phyloP scores from a whole-genome alignment of 805 yeast species.

The Novakomyces olei region DNA sequence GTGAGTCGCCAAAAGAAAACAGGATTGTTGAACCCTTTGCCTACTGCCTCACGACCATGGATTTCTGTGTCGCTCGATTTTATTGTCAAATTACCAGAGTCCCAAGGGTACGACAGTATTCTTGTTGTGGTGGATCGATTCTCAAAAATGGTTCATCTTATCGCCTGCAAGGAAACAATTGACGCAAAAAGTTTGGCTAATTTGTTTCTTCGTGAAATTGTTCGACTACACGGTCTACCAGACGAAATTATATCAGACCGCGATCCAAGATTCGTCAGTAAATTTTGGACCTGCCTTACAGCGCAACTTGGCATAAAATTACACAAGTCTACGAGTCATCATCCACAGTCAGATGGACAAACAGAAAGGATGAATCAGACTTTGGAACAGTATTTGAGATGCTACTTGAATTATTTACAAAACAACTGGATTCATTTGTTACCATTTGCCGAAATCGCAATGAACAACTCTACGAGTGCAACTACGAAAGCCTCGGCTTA shows the following conservation, averaged over 20 bases:
- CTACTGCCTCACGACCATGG: constrained; percentile 8
- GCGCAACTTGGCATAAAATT: not conserved
- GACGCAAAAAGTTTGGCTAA: not conserved
- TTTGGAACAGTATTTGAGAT: not conserved
- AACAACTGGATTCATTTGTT: not conserved
- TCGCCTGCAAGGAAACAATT: not conserved
- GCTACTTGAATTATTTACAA: not conserved
- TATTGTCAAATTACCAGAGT: not conserved
- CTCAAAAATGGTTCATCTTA: not conserved
- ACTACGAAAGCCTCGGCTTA: not conserved
- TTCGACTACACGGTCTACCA: not conserved
- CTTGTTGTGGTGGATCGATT: not conserved
- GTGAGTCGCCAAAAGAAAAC: constrained; percentile 1
- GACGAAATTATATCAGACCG: not conserved
- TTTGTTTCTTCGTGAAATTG: not conserved
- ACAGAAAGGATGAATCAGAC: not conserved
- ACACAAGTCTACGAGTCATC: not conserved
- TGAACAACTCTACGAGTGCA: not conserved
- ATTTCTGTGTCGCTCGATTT: constrained; percentile 2
- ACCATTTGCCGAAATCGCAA: not conserved
- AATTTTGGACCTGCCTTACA: not conserved
- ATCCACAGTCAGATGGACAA: not conserved
- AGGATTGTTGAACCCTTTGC: constrained; percentile 7
- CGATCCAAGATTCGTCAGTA: not conserved
- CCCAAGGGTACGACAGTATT: not conserved